These are phyloP conservation scores for Thermothelomyces thermophilus DNA, from an alignment of 2,329 filamentous ascomycete genomes.

Conservation along the genomic window DNA sequence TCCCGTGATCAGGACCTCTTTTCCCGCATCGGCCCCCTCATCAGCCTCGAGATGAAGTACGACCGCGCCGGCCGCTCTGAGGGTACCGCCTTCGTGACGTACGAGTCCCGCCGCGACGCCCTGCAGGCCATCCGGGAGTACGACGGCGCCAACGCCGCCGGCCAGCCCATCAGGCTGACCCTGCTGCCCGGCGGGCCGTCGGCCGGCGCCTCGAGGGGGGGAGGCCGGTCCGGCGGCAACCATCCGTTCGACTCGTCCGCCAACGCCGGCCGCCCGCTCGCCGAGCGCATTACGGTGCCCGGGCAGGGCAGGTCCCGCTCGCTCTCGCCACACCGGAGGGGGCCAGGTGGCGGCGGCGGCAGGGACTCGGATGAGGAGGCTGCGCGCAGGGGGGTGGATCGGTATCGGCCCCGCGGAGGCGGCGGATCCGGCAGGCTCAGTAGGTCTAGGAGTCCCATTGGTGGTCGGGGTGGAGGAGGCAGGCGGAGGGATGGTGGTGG, in stretches of 20 bases:
- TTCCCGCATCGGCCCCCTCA: slow-evolving; percentile 64
- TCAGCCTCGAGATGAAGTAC: slow-evolving; percentile 65
- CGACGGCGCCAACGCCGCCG: slow-evolving; percentile 85
- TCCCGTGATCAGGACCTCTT: slow-evolving; percentile 64
- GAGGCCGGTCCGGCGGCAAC: slow-evolving; percentile 31
- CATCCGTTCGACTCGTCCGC: slow-evolving; percentile 53
- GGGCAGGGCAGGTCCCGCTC: slow-evolving; percentile 55
- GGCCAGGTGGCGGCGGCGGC: background rate
- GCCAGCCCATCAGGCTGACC: slow-evolving; percentile 71
- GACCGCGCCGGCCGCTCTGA: slow-evolving; percentile 85
- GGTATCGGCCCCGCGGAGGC: slow-evolving; percentile 60
- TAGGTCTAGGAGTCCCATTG: slow-evolving; percentile 55
- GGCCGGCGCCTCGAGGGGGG: slow-evolving; percentile 8
- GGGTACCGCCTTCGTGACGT: slow-evolving; percentile 78
- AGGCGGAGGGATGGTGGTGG: slow-evolving; percentile 31
- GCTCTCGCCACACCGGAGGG: slow-evolving; percentile 36
- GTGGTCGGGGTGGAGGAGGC: slow-evolving; percentile 37
- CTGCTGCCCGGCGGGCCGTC: slow-evolving; percentile 50
- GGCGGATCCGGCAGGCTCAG: slow-evolving; percentile 28
- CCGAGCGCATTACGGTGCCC: slow-evolving; percentile 54
- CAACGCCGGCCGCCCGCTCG: slow-evolving; percentile 44
- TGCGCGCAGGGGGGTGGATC: slow-evolving; percentile 63
- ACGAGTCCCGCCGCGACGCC: slow-evolving; percentile 65
- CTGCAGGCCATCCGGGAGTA: slow-evolving; percentile 69
- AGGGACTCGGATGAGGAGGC: slow-evolving; percentile 47